phyloP scores from a whole-genome alignment of 1,139 yeast species.

The Debaryomyces subglobosus region DNA sequence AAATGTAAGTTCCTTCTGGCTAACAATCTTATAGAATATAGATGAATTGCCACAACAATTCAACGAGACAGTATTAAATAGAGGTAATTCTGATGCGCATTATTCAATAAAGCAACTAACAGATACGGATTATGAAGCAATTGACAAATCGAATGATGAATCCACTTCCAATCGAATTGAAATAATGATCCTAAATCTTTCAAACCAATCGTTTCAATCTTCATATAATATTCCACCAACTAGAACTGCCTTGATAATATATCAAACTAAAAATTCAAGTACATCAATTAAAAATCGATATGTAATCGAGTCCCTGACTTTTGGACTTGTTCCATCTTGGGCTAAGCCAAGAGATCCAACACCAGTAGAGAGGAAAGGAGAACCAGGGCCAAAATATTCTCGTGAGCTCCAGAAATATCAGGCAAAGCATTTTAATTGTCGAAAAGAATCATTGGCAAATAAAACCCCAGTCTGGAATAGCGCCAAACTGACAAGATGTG shows the following conservation, averaged over 20 bases:
- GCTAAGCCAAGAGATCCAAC: slow-evolving; percentile 39
- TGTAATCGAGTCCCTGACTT: slow-evolving; percentile 42
- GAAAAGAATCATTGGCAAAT: slow-evolving; percentile 55
- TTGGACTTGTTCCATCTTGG: slow-evolving; percentile 49
- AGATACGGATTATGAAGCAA: slow-evolving; percentile 12
- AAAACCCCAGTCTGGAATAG: slow-evolving; percentile 55
- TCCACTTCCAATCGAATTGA: slow-evolving; percentile 1
- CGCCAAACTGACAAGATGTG: slow-evolving; percentile 53
- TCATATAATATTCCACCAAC: slow-evolving; percentile 50
- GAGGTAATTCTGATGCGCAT: background rate
- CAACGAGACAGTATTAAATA: slow-evolving; percentile 23
- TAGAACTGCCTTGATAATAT: slow-evolving; percentile 37
- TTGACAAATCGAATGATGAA: background rate
- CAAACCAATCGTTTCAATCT: slow-evolving; percentile 19
- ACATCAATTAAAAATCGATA: slow-evolving; percentile 18
- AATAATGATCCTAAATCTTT: background rate
- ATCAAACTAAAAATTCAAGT: slow-evolving; percentile 16
- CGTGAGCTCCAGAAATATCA: slow-evolving; percentile 36
- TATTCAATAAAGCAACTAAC: slow-evolving; percentile 7
- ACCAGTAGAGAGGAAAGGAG: slow-evolving; percentile 19
- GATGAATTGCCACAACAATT: slow-evolving; percentile 36
- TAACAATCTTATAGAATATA: slow-evolving; percentile 25
- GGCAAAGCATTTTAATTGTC: slow-evolving; percentile 58
- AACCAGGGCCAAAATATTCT: slow-evolving; percentile 25
- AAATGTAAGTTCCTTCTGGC: slow-evolving; percentile 1